Evolutionary conservation across 331 rosid genomes (phyloP).

Genomic region (Rosa hybrid): DNA sequence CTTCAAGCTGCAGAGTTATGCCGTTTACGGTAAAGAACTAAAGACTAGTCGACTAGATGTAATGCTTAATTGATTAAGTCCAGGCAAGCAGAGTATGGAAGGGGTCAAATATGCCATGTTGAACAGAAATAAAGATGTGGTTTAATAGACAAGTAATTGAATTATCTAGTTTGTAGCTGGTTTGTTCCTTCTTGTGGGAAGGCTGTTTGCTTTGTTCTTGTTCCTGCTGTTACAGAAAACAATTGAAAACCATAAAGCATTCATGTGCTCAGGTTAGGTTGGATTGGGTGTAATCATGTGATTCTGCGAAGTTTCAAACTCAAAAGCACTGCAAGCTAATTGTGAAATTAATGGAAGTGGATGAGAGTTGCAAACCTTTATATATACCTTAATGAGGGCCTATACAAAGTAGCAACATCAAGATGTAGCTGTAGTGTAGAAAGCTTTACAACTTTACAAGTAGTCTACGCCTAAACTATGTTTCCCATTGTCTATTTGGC

Average conservation of each 20-base stretch:
- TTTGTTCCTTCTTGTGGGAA: too few species aligned
- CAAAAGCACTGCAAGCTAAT: neutral
- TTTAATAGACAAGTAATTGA: neutral
- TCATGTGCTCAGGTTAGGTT: neutral
- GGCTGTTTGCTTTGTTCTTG: neutral
- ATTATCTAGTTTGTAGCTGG: neutral
- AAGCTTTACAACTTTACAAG: slow-evolving; percentile 24
- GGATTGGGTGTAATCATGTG: neutral
- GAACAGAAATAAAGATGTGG: neutral
- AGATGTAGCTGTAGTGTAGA: slow-evolving; percentile 7
- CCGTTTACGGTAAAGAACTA: too few species aligned
- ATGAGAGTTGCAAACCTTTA: neutral
- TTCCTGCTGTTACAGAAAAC: neutral
- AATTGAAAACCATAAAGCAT: neutral
- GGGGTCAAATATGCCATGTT: too few species aligned
- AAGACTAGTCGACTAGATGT: too few species aligned
- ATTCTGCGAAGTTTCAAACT: neutral
- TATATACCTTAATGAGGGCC: neutral
- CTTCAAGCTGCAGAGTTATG: too few species aligned
- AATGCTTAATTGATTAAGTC: too few species aligned
- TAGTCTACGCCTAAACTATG: slow-evolving; percentile 18
- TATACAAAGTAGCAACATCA: slow-evolving; percentile 13
- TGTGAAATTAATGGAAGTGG: neutral
- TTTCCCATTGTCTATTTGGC: neutral
- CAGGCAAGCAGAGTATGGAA: too few species aligned